These are phyloP conservation scores for Boletus calvinii DNA, from an alignment of 1,284 basidiomycete species.

Conservation along the genomic window DNA sequence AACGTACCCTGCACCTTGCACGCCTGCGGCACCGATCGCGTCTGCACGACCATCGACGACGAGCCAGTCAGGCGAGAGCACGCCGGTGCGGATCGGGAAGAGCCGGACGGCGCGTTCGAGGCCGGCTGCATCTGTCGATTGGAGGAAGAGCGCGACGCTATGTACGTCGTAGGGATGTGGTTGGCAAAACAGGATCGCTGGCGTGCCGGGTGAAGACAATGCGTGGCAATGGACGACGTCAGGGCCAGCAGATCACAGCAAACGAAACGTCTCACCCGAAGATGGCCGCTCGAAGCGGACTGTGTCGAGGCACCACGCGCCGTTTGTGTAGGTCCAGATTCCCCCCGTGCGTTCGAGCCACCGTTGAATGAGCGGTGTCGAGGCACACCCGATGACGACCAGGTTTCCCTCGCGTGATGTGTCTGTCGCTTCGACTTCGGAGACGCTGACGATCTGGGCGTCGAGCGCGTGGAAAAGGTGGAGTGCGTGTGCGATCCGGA, in stretches of 20 bases:
- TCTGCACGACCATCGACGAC: slow-evolving; percentile 55
- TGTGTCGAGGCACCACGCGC: slow-evolving; percentile 20
- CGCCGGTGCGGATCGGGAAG: slow-evolving; percentile 80
- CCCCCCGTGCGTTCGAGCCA: slow-evolving; percentile 30
- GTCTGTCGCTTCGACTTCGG: slow-evolving; percentile 28
- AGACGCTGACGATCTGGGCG: slow-evolving; percentile 52
- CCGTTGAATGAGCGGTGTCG: slow-evolving; percentile 29
- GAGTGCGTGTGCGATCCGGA: slow-evolving; percentile 67
- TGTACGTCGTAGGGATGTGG: slow-evolving; percentile 53
- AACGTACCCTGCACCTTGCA: slow-evolving; percentile 71
- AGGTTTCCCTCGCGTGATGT: slow-evolving; percentile 47
- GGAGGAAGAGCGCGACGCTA: slow-evolving; percentile 54
- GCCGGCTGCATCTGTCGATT: slow-evolving; percentile 53
- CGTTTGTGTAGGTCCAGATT: slow-evolving; percentile 17
- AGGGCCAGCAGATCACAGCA: not conserved
- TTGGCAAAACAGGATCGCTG: slow-evolving; percentile 67
- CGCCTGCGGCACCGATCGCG: slow-evolving; percentile 61
- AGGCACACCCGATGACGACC: slow-evolving; percentile 50
- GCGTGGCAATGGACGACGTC: not conserved
- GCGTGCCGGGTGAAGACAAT: not conserved
- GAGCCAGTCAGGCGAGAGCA: slow-evolving; percentile 74
- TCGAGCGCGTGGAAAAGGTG: slow-evolving; percentile 71
- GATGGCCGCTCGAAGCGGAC: slow-evolving; percentile 27
- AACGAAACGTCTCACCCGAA: slow-evolving; percentile 23
- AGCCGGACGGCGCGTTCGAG: slow-evolving; percentile 66